Conservation (phyloP, 805 yeast genomes). For the Suhomyces xylopsoci region DNA sequence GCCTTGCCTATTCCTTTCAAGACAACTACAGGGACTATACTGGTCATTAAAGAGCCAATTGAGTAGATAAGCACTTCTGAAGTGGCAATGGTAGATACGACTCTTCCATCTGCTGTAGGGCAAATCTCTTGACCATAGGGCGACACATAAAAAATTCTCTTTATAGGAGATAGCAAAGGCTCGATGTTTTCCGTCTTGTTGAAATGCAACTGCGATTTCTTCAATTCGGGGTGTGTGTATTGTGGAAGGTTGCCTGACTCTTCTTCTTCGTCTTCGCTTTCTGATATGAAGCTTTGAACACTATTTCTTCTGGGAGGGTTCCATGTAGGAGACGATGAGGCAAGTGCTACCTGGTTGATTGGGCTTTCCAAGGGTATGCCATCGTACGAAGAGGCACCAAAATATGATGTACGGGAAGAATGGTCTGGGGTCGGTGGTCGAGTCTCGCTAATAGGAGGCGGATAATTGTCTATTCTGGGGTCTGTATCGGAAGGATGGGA, state of each 20-base stretch:
- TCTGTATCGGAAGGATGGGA: constrained; percentile 67
- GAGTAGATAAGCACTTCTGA: constrained; percentile 66
- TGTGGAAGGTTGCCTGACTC: constrained; percentile 60
- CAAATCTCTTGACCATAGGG: constrained; percentile 85
- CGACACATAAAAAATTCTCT: constrained; percentile 72
- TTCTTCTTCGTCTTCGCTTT: constrained; percentile 31
- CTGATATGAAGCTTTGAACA: background rate
- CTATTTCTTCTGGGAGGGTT: constrained; percentile 1
- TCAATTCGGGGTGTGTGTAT: constrained; percentile 76
- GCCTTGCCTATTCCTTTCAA: constrained; percentile 72
- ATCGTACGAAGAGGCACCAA: constrained; percentile 6
- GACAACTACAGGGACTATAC: constrained; percentile 74
- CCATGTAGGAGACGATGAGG: background rate
- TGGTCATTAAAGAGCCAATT: constrained; percentile 87
- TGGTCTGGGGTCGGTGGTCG: constrained; percentile 17
- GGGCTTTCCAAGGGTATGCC: constrained; percentile 1
- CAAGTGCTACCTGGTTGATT: constrained; percentile 1
- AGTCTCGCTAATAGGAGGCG: constrained; percentile 17
- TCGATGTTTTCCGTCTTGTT: constrained; percentile 50
- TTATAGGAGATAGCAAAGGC: constrained; percentile 73
- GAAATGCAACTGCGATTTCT: constrained; percentile 71
- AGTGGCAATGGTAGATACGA: constrained; percentile 45
- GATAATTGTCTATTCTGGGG: constrained; percentile 16
- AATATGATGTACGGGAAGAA: constrained; percentile 1
- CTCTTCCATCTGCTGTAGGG: constrained; percentile 69